Evolutionary conservation across 495 filamentous ascomycete species (phyloP).

Genomic region (Copromyces sp.): DNA sequence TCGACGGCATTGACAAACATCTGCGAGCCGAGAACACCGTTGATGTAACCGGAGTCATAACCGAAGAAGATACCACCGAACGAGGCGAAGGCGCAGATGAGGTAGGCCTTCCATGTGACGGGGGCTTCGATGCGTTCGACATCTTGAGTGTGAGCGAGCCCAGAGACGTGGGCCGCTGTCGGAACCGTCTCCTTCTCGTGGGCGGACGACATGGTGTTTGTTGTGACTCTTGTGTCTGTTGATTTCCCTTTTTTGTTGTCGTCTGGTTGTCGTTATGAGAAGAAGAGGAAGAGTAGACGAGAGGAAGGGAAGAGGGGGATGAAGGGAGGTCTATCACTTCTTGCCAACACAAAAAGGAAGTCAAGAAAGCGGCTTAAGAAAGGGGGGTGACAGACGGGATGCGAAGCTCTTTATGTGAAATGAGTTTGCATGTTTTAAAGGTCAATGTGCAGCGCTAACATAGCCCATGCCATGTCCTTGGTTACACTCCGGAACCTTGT

Average conservation of each 20-base stretch:
- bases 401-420: neutral
- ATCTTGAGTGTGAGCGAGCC: slow-evolving; percentile 23
- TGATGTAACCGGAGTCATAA: slow-evolving; percentile 57
- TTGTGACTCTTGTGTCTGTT: neutral
- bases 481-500: neutral
- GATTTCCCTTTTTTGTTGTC: neutral
- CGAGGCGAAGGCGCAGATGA: slow-evolving; percentile 59
- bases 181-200: slow-evolving; percentile 16
- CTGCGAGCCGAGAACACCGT: slow-evolving; percentile 45
- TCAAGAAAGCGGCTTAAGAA: neutral
- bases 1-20: slow-evolving; percentile 40
- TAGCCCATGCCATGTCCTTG: neutral
- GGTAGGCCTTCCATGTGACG: slow-evolving; percentile 54
- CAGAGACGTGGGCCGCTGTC: slow-evolving; percentile 8
- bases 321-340: neutral
- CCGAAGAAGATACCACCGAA: slow-evolving; percentile 63
- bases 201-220: slow-evolving; percentile 11
- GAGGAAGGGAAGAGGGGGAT: neutral
- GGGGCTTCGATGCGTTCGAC: slow-evolving; percentile 51
- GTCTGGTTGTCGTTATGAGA: slow-evolving; percentile 4
- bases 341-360: neutral
- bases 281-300: neutral
- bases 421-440: neutral
- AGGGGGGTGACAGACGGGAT: neutral
- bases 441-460: neutral